phyloP scores from a whole-genome alignment of 2,329 filamentous ascomycete genomes.

The Penicillium thymicola region DNA sequence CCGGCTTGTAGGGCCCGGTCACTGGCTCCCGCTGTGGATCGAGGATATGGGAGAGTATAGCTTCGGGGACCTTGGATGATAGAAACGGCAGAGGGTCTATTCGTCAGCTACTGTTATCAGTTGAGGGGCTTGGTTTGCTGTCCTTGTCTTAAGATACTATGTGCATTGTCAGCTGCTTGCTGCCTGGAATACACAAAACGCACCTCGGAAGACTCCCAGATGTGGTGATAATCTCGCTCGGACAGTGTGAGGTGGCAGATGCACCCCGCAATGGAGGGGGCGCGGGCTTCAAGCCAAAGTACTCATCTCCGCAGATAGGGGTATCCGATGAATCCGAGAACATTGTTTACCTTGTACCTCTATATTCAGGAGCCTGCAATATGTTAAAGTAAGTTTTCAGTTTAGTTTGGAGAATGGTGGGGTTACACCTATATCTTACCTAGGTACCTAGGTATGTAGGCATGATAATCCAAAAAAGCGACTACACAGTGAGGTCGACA shows the following conservation, averaged over 20 bases:
- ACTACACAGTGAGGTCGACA: neutral
- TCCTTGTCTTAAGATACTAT: neutral
- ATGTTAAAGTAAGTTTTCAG: neutral
- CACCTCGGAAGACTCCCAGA: neutral
- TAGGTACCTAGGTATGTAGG: no score
- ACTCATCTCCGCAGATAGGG: neutral
- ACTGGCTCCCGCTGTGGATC: slow-evolving; percentile 4
- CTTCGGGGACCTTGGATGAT: neutral
- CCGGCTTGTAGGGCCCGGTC: neutral
- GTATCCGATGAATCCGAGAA: neutral
- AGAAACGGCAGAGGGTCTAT: neutral
- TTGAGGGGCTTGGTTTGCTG: neutral
- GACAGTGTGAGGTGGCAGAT: slow-evolving; percentile 10
- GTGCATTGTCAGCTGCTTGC: neutral
- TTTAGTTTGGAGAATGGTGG: neutral
- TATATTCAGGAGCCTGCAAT: neutral
- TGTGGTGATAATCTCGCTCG: slow-evolving; percentile 11
- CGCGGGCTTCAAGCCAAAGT: neutral
- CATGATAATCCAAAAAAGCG: no score
- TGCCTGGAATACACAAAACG: neutral
- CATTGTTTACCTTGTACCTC: neutral
- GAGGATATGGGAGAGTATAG: neutral
- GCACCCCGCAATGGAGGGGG: slow-evolving; percentile 22
- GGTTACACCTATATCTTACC: neutral
- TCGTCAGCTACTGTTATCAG: neutral